Evolutionary conservation across 1,139 yeast genomes (phyloP).

Genomic region (Pichia sp.): DNA sequence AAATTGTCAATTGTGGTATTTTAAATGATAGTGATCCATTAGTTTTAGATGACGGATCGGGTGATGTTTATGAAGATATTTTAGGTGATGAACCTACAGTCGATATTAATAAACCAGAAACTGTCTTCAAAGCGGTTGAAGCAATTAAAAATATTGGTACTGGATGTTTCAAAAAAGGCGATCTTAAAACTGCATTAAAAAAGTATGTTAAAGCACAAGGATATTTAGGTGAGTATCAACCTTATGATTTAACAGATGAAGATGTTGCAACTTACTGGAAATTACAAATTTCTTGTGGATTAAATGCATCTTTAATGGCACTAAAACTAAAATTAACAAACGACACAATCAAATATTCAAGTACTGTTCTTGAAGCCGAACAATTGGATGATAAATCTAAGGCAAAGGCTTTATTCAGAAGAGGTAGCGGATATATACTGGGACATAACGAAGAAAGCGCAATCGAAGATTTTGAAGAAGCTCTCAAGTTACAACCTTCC

Average conservation of each 20-base stretch:
- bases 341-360: conserved; percentile 53
- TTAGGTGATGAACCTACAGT: conserved; percentile 68
- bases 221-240: conserved; percentile 66
- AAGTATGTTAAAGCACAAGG: conserved; percentile 69
- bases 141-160: conserved; percentile 79
- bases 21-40: conserved; percentile 48
- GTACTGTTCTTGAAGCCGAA: conserved; percentile 59
- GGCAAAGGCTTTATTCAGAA: conserved; percentile 82
- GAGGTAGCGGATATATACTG: conserved; percentile 67
- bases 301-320: conserved; percentile 73
- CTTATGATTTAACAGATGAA: conserved; percentile 57
- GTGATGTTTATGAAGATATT: conserved; percentile 74
- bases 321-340: conserved; percentile 55
- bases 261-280: conserved; percentile 42
- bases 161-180: conserved; percentile 57
- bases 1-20: conserved; percentile 75
- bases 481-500: conserved; percentile 57
- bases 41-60: conserved; percentile 65
- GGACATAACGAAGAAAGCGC: conserved; percentile 71
- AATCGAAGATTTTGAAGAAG: conserved; percentile 56
- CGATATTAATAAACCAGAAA: conserved; percentile 50
- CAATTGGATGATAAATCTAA: conserved; percentile 58
- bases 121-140: conserved; percentile 61
- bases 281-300: conserved; percentile 54
- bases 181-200: conserved; percentile 46